Evolutionary conservation across 2,329 filamentous ascomycete genomes (phyloP), one percentile per base, ranked within the genome.

Genomic region (Fusarium sterilihyphosum): DNA sequence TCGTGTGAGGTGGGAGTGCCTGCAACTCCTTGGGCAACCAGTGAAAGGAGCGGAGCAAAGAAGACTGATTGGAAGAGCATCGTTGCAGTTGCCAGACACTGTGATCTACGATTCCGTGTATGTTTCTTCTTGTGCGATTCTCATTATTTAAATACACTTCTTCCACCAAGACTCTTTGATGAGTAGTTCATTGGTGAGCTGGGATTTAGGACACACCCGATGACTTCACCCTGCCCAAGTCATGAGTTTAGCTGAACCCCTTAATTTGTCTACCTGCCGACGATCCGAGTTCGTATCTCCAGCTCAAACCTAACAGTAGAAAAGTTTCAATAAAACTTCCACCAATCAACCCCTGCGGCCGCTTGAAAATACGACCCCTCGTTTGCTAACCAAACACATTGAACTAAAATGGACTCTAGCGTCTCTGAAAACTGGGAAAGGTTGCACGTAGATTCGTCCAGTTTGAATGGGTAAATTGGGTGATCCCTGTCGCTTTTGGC

Each of bases 191-290:
- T 35, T 35, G 33, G 14, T 17, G 33, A 17, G 33, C 4, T 1
- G 0, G 0, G 14, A 35, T 0, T 9, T 35, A 35, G 33, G 14
- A 35, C 33, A 35, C 33, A 1, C 33, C 33, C 3, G 7, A 16
- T 35, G 33, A 6, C 26, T 49, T 31, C 20, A 17, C 4, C 6
- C 10, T 17, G 6, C 5, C 10, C 7, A 17, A 17, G 18, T 17
- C 20, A 17, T n/a, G 6, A 31, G 26, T n/a, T 10, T 11, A n/a
- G 26, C 5, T 49, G 4, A 8, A n/a, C 7, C 26, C 10, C 26
- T 17, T 12, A 31, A 49, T 22, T 14, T 49, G 46, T 3, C 10
- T n/a, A 13, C 17, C 43, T 20, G 6, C 7, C 2, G 20, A 49
- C 46, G 26, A 31, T 49, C 20, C 12, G 1, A 3, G 26, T 1